Evolutionary conservation across 176 grass and related monocot genomes (phyloP).

Genomic region (Aegilops speltoides): DNA sequence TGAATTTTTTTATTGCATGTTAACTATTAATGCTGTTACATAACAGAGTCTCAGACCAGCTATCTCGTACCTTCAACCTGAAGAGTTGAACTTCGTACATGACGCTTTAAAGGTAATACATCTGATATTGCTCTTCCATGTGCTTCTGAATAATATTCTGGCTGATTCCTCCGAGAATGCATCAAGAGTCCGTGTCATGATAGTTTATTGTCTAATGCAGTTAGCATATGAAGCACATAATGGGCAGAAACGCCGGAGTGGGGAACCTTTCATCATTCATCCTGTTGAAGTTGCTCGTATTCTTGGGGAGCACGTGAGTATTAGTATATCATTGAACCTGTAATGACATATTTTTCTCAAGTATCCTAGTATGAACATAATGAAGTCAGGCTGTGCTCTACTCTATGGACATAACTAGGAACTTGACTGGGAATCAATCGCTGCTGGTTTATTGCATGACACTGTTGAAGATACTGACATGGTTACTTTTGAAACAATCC

Average conservation of each 20-base stretch:
- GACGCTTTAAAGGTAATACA: slow-evolving; percentile 84
- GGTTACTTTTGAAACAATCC: slow-evolving; percentile 96
- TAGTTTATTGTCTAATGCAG: slow-evolving; percentile 52
- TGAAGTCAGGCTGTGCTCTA: slow-evolving; percentile 23
- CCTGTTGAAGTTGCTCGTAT: slow-evolving; percentile 98
- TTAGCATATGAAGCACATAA: slow-evolving; percentile 92
- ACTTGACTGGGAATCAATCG: slow-evolving; percentile 98
- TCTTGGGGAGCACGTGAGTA: slow-evolving; percentile 89
- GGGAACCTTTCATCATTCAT: slow-evolving; percentile 99
- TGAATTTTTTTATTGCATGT: slow-evolving; percentile 21
- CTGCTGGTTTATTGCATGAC: slow-evolving; percentile 97
- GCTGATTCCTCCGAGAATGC: slow-evolving; percentile 16
- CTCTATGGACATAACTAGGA: slow-evolving; percentile 61
- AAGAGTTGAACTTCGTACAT: slow-evolving; percentile 80
- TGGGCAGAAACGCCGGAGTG: slow-evolving; percentile 94
- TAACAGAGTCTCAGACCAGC: slow-evolving; percentile 79
- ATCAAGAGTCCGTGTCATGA: slow-evolving; percentile 13
- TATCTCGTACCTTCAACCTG: slow-evolving; percentile 83
- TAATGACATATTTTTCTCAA: slow-evolving; percentile 27
- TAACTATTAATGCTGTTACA: slow-evolving; percentile 26
- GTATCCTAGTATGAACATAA: slow-evolving; percentile 27
- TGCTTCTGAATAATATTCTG: neutral
- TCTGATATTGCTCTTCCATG: slow-evolving; percentile 18
- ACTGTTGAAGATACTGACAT: slow-evolving; percentile 97
- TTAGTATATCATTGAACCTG: slow-evolving; percentile 20